A percentile compares a stretch with the other conserved stretches of the same genome.
Conservation (phyloP, 139 green algal genomes). For the Volvox reticuliferus region DNA sequence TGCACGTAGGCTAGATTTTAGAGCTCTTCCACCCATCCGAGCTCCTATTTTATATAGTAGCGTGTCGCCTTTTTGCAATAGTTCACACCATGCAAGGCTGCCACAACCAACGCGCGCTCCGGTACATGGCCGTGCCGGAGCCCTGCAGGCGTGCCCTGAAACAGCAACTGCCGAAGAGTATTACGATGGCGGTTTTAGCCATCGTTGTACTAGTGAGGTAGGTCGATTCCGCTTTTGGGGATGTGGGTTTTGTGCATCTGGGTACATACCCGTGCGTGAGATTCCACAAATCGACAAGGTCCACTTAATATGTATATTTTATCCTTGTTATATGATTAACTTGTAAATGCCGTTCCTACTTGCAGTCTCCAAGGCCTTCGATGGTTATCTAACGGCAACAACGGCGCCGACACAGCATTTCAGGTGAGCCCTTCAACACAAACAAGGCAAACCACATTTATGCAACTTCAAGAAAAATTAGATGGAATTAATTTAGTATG, state of each 20-base stretch:
- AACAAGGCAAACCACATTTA: no score
- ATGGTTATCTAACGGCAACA: conserved; percentile 31
- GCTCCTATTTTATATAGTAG: background rate
- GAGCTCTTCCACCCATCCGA: conserved; percentile 19
- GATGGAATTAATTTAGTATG: no score
- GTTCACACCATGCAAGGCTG: background rate
- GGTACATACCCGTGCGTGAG: background rate
- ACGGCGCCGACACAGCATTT: background rate
- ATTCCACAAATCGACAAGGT: background rate
- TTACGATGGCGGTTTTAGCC: conserved; percentile 7
- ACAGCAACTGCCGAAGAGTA: background rate
- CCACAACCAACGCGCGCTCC: background rate
- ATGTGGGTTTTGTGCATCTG: background rate
- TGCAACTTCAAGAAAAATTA: no score
- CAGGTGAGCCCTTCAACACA: background rate
- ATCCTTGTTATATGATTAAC: background rate
- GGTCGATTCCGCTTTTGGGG: background rate
- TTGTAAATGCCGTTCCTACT: background rate
- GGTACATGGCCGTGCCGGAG: background rate
- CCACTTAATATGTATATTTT: background rate
- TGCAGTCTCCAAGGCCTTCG: conserved; percentile 44
- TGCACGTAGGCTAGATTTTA: conserved; percentile 6
- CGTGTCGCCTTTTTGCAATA: background rate
- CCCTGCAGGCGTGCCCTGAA: conserved; percentile 10
- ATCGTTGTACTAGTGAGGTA: background rate